Evolutionary conservation across 2,329 filamentous ascomycete species (phyloP), one percentile per base, ranked within the genome.

Genomic region (Aspergillus puulaauensis): DNA sequence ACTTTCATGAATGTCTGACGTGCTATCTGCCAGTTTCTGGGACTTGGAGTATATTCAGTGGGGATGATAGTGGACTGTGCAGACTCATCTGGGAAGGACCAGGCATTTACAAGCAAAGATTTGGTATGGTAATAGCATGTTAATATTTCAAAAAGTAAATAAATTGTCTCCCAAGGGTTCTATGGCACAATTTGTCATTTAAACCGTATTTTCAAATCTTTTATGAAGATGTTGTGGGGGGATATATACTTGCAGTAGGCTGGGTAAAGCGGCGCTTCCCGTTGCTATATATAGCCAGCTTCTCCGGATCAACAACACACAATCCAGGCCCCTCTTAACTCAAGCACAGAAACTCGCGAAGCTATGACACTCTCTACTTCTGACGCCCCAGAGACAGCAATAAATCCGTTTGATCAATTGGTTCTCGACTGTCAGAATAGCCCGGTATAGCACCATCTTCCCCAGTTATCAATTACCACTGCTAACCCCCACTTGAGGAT

Each of bases 391-490:
- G n/a, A 44, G 41, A 12, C 61, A 45, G 31, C 43, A 41, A 35
- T 23, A 23, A 96, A 95, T 64, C 91, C 90, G 1, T 95, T 93
- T 70, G 82, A 90, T 64, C 85, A 87, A 17, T 77, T 96, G 58
- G 89, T 96, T 58, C 73, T 82, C 43, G 82, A 83, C 9, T 91
- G 88, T 69, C 75, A 86, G 48, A 78, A 89, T 70, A 79, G 90
- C 64, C 78, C 86, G 54, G 90, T 93, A 80, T 27, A 15, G 31
- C 33, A 21, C 14, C 35, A 46, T 21, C 35, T 37, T 37, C 14
- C 35, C 14, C 15, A 6, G 35, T 37, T 37, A 31, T 9, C 27
- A 15, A 33, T 27, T 24, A 45, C 21, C 19, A 51, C 35, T 39
- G 14, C 24, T 45, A 17, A 46, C 24, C 21, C 33, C 27, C 21